A percentile compares a stretch with the other conserved stretches of the same genome.
These are phyloP conservation scores for Leccinum longicurvipes DNA, from an alignment of 768 basidiomycete species.

Conservation along the genomic window DNA sequence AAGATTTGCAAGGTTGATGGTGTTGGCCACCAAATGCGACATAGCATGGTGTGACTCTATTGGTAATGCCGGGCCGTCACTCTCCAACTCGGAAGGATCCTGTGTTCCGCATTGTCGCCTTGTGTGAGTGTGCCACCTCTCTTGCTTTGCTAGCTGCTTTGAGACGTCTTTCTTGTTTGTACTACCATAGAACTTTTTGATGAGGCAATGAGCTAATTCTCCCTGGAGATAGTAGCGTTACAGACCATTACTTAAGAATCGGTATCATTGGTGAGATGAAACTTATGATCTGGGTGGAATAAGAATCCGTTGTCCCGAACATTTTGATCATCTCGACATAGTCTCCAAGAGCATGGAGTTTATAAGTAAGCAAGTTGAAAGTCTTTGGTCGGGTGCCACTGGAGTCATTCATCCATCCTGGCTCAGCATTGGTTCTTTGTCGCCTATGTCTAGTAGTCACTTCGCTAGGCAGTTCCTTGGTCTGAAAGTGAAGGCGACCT, in stretches of 20 bases:
- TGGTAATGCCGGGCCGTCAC: not conserved
- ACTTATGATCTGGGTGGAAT: not conserved
- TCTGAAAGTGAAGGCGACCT: no score
- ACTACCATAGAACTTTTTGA: not conserved
- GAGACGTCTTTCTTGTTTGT: not conserved
- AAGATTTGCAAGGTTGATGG: not conserved
- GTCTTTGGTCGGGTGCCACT: not conserved
- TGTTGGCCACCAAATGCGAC: not conserved
- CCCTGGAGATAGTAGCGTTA: not conserved
- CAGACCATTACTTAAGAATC: not conserved
- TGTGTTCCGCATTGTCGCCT: not conserved
- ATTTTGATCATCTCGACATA: not conserved
- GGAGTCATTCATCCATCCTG: not conserved
- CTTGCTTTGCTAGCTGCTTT: not conserved
- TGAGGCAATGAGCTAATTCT: not conserved
- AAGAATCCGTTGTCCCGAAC: not conserved
- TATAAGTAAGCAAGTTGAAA: not conserved
- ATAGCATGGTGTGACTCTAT: not conserved
- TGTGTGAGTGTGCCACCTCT: constrained; percentile 6
- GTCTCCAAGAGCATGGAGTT: not conserved
- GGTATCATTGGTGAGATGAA: not conserved
- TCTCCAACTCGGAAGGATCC: not conserved
- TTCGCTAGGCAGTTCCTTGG: not conserved
- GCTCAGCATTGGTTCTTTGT: not conserved
- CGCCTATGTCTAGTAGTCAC: not conserved